Base-by-base conservation (phyloP, 2,329 filamentous ascomycete genomes). In the Lasiodiplodia sp. region DNA sequence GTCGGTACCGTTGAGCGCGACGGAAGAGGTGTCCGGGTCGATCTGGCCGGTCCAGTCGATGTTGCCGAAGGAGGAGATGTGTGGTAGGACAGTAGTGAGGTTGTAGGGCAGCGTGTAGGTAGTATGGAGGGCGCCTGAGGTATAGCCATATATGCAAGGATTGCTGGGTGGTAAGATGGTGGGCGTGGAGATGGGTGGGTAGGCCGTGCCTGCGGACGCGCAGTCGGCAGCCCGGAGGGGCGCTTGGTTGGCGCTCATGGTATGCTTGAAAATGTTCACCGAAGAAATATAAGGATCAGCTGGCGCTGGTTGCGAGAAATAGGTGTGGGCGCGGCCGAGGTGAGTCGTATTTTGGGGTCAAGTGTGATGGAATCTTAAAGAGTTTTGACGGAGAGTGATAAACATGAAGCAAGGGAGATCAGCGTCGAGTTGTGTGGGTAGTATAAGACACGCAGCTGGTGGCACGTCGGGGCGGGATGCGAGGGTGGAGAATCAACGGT, bases 41-140 rank as follows among this genome's bases (percentile, higher is more conserved):
- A 63, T 25, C 40, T 37, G 47, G 12, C 60, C 60, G 44, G 60
- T 53, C 60, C 60, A 64, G 18, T 47, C 51, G n/a, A 64, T 40
- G 60, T 64, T 49, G 28, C 40, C 14, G 53, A 67, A 67, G 65
- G 65, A 67, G 40, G 65, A 49, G 53, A 67, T 49, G 40, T 51
- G 65, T 16, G 65, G 65, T 16, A 67, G 65, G 25, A 67, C 23
- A 25, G 65, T 18, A 7, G 65, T 25, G 53, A 67, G 37, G 40
- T 57, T 57, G 53, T 52, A 58, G 2, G 65, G 65, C 6, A 67
- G 53, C 28, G 53, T 57, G 40, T 67, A 67, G 38, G 51, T 38
- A 40, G 53, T 37, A 21, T 49, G 65, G n/a, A 47, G 65, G 25
- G 23, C 12, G 65, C 53, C 44, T 21, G 55, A 11, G 34, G 37